Percentiles rank a stretch among this genome's conserved stretches.
Conservation (phyloP, 73 alveolate genomes). For the Paramecium sexaurelia region DNA sequence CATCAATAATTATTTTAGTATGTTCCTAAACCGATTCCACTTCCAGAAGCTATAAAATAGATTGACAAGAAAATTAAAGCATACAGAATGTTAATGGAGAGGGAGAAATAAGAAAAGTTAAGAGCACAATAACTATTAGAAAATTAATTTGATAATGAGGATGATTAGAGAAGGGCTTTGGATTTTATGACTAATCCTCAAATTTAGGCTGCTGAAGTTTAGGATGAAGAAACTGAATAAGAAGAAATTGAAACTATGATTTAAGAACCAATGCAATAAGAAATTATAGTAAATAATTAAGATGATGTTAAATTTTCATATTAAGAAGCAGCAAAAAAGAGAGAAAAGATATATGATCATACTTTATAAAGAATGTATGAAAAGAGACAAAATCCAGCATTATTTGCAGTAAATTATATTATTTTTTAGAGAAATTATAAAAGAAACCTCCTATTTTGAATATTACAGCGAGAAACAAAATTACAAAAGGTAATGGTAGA, state of each 20-base stretch:
- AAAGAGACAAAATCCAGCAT: conserved; percentile 22
- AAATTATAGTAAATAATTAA: not conserved
- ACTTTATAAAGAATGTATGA: not conserved
- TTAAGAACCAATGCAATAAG: not conserved
- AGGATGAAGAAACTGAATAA: not conserved
- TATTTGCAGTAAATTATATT: conserved; percentile 22
- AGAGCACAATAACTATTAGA: not conserved
- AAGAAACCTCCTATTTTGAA: not conserved
- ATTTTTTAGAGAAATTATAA: not conserved
- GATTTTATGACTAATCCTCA: conserved; percentile 15
- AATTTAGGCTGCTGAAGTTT: not conserved
- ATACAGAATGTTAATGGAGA: not conserved
- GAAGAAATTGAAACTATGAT: not conserved
- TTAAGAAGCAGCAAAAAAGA: not conserved
- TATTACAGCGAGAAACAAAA: not conserved
- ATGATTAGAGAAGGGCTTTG: not conserved
- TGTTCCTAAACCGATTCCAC: not conserved
- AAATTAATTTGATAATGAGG: not conserved
- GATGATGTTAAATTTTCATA: not conserved
- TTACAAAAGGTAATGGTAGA: conserved; percentile 10
- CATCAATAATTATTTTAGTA: not conserved
- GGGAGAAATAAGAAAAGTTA: not conserved
- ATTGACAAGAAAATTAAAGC: not conserved
- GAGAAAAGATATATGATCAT: not conserved
- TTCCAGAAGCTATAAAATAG: conserved; percentile 35